Evolutionary conservation across 73 alveolate genomes (phyloP).

Genomic region (Blepharisma japonicum): DNA sequence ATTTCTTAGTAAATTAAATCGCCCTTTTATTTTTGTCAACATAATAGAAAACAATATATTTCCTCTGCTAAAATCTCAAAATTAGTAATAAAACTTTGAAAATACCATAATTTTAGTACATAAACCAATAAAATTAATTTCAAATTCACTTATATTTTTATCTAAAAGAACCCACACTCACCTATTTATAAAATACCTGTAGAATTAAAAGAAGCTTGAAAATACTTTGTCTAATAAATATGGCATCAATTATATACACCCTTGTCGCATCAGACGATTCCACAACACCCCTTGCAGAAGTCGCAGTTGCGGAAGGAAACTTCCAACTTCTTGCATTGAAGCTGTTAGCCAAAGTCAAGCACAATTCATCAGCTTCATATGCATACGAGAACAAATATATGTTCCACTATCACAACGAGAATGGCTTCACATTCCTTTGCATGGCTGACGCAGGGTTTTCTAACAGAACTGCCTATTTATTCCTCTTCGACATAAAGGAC

Average conservation of each 20-base stretch:
- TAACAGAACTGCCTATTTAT: constrained; percentile 22
- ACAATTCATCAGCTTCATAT: background rate
- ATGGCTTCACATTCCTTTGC: constrained; percentile 29
- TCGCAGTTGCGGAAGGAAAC: constrained; percentile 17
- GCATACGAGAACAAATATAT: constrained; percentile 29
- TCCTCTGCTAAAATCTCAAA: too few relatives aligned
- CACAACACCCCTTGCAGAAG: constrained; percentile 28
- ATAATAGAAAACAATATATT: too few relatives aligned
- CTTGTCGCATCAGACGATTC: background rate
- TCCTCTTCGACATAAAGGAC: constrained; percentile 19
- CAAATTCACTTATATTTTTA: too few relatives aligned
- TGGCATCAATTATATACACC: constrained; percentile 22
- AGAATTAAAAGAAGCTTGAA: too few relatives aligned
- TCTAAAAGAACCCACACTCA: too few relatives aligned
- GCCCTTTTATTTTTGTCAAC: too few relatives aligned
- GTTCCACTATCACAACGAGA: constrained; percentile 28
- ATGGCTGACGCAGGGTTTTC: constrained; percentile 22
- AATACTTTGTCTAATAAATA: background rate
- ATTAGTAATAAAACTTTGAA: too few relatives aligned
- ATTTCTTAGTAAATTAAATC: too few relatives aligned
- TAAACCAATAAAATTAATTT: too few relatives aligned
- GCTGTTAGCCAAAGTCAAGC: background rate
- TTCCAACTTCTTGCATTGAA: background rate
- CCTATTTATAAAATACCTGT: too few relatives aligned
- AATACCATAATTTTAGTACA: too few relatives aligned